Base-by-base conservation (phyloP, 768 basidiomycete genomes). In the Russula sp. region DNA sequence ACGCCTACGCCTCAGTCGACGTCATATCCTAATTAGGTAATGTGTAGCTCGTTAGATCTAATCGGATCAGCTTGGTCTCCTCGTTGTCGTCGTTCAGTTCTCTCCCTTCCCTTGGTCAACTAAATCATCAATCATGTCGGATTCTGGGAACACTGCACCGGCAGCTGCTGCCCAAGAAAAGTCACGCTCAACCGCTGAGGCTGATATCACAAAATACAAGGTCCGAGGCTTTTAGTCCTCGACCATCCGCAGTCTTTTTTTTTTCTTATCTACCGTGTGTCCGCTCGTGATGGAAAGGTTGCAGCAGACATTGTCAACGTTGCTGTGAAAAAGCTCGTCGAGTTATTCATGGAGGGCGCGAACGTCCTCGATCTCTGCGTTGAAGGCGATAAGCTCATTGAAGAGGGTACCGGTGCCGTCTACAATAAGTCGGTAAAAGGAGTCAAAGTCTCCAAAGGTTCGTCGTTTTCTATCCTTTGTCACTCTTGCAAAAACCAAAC, bases 401-500 rank as follows among this genome's bases (percentile, higher is more conserved):
- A 94, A 76, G 83, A 90, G 67, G 91, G 87, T 71, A 90, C 91
- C 30, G 84, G 82, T 56, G 84, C 81, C 34, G 89, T 97, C 56
- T 97, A 91, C 81, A 97, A 92, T 83, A 97, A 96, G 77, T 65
- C 82, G 60, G 84, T 91, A 70, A 95, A 95, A 77, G 92, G 92
- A 70, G 87, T 87, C 71, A 94, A 92, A 79, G 83, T 93, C 62
- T 73, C 76, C 76, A 97, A 96, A 79, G 95, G 95, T 90, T 71
- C 68, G 85, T 73, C 13, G 38, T 7, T 14, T 18, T 13, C 18
- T 22, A 8, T 48, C n/a, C 22, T 32, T 49, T 5, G n/a, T 10
- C 2, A 7, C 36, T 34, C 48, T 16, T 28, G 24, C 36, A n/a
- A 30, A 38, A 38, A 2, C 28, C 28, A 30, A 34, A 34, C 11